Evolutionary conservation across 2,329 filamentous ascomycete species (phyloP).

Genomic region (Seiridium unicorne): DNA sequence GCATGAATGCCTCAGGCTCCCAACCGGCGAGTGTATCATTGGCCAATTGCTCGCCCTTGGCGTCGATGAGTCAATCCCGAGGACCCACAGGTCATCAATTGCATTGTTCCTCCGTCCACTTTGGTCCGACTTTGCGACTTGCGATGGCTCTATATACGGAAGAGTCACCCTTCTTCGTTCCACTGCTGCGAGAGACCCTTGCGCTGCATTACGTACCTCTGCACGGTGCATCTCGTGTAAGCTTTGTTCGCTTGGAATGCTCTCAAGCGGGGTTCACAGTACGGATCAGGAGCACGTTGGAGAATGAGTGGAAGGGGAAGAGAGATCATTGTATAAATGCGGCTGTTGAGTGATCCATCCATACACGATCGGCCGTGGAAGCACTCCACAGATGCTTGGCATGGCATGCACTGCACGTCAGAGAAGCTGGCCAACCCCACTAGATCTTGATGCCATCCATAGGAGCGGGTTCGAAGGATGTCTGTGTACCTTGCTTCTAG

Average conservation of each 20-base stretch:
- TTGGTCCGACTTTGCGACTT: background rate
- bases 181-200: background rate
- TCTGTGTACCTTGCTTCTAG: too few relatives aligned
- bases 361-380: too few relatives aligned
- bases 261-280: too few relatives aligned
- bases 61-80: constrained; percentile 8
- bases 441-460: background rate
- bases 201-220: background rate
- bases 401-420: too few relatives aligned
- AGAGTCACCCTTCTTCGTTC: background rate
- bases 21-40: constrained; percentile 4
- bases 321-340: too few relatives aligned
- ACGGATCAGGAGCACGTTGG: too few relatives aligned
- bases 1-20: constrained; percentile 6
- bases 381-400: too few relatives aligned
- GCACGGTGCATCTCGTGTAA: too few relatives aligned
- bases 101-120: background rate
- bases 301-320: too few relatives aligned
- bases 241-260: too few relatives aligned
- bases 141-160: background rate
- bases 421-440: background rate
- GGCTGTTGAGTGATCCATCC: too few relatives aligned
- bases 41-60: background rate
- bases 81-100: constrained; percentile 3
- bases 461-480: background rate